Evolutionary conservation across 1,139 yeast species (phyloP), one percentile per base, ranked within the genome.

Genomic region (Pichia cactophila): DNA sequence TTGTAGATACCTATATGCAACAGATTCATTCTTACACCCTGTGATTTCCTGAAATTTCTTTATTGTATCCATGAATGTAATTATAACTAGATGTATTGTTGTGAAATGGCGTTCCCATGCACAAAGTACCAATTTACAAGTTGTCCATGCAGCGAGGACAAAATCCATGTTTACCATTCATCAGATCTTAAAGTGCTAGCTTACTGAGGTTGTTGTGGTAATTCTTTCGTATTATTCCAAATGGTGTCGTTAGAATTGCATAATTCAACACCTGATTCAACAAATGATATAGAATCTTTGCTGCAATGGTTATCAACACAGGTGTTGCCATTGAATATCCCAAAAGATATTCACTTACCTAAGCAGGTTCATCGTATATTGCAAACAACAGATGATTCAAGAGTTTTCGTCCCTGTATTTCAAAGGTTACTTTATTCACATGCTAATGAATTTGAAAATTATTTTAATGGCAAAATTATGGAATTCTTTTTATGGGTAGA

Each of bases 1-100:
- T 14, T 31, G 26, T 5, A 61, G 47, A 39, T 53, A 61, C 12
- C 50, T 52, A 16, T 44, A 28, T 1, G 64, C 65, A 17, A 59
- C 55, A 6, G 45, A 56, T 26, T 43, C 44, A 8, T 56, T 49
- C 0, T 36, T 41, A 3, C 57, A 53, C 14, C 61, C 61, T 4
- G 64, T 57, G 29, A 61, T 56, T 14, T 59, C 46, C 29, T 42
- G 26, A 42, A 50, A 50, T n/a, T 33, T 38, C 5, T 23, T 23
- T 26, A 41, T 12, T 2, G 29, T 2, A 14, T 16, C 11, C 43
- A 41, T 41, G 11, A 1, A 14, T 17, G 7, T 31, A 12, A 10
- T 3, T 12, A 31, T 10, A 14, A 14, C 10, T 2, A 31, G 14
- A 14, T 12, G 14, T 12, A 31, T 2, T 10, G 35, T 28, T 28